These are phyloP conservation scores for Glomus cerebriforme DNA, from an alignment of 192 early-diverging fungal species.

Conservation along the genomic window DNA sequence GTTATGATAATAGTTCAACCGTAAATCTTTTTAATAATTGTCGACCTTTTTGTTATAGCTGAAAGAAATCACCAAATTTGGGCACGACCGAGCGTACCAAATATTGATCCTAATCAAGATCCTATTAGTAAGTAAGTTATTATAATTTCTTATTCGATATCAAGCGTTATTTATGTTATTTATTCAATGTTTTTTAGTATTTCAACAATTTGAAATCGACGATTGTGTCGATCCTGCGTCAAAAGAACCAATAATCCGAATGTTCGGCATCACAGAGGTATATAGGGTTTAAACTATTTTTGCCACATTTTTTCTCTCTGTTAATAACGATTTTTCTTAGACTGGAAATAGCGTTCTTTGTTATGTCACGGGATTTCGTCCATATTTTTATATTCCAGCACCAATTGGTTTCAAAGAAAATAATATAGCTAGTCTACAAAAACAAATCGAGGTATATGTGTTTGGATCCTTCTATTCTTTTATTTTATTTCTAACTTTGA, in stretches of 20 bases:
- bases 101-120: conserved; percentile 41
- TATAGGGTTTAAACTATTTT: not conserved
- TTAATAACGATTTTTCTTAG: conserved; percentile 39
- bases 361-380: conserved; percentile 86
- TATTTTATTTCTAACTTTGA: not conserved
- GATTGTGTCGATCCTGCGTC: conserved; percentile 61
- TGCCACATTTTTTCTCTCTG: not conserved
- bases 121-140: conserved; percentile 36
- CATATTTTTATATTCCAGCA: conserved; percentile 94
- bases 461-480: conserved; percentile 14
- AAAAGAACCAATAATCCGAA: conserved; percentile 65
- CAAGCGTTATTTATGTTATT: not conserved
- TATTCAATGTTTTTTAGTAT: conserved; percentile 56
- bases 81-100: conserved; percentile 33
- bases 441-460: conserved; percentile 54
- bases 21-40: not conserved
- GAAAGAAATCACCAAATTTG: conserved; percentile 43
- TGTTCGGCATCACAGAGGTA: conserved; percentile 87
- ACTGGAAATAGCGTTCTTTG: conserved; percentile 87
- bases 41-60: conserved; percentile 13
- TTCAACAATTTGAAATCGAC: conserved; percentile 96
- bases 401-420: conserved; percentile 73
- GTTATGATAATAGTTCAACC: not conserved
- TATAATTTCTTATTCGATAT: not conserved
- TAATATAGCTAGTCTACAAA: conserved; percentile 55